Evolutionary conservation across 192 early-diverging fungal genomes (phyloP), one percentile per base, ranked within the genome.

Genomic region (Phycomyces blakesleeanus): DNA sequence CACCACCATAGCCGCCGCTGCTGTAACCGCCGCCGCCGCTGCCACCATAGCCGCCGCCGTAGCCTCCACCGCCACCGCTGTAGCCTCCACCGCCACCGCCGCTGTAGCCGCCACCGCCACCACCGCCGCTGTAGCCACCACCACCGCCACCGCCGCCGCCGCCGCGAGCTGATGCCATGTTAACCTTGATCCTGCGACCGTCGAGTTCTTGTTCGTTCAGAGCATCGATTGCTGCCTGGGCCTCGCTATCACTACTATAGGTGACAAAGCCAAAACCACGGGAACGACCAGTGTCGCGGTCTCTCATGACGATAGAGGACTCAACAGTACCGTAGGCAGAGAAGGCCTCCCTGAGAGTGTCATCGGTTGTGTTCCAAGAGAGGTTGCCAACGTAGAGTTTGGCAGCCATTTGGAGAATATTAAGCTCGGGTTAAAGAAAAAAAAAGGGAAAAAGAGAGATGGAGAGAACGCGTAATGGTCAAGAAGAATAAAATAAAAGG

Each of bases 231-330:
- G 93, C 90, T 9, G 25, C 37, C 42, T 83, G 61, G 59, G 90
- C 89, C 10, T 70, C 72, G 0, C 69, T 67, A 18, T 69, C 55
- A 51, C 54, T 68, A 53, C 49, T 60, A 22, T 69, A 83, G 65
- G 81, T 90, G 53, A 93, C 90, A 71, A 95, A 93, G 24, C 93
- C 93, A 73, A 90, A 93, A 24, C 91, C 91, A 61, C 88, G 85
- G 61, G 88, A 89, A 69, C 87, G 86, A 55, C 83, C 85, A 59
- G 86, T 91, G 51, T 90, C 85, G 61, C 86, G 82, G 65, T 91
- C 89, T 25, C 55, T 78, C 53, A 91, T 72, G 18, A 95, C 86
- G 42, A 83, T 80, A 50, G 87, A 76, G 64, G 88, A 78, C 25
- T 72, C 58, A 57, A 94, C 82, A 0, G 67, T 11, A 42, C 93